These are phyloP conservation scores for Daldinia decipiens DNA, from an alignment of 495 filamentous ascomycete species.

Conservation along the genomic window DNA sequence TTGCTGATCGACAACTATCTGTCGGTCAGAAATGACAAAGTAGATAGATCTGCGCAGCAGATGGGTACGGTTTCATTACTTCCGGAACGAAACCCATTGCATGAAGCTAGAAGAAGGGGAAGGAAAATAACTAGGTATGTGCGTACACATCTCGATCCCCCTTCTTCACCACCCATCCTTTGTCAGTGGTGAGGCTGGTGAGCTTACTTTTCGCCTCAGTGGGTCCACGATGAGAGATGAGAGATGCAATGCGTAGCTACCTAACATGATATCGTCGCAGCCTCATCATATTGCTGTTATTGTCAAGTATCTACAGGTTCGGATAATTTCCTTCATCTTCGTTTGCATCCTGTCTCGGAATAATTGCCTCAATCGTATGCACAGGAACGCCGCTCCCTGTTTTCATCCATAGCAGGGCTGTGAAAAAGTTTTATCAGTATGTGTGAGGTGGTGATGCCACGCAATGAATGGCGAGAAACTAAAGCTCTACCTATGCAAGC, in stretches of 20 bases:
- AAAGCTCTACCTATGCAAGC: neutral
- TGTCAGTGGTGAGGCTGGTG: slow-evolving; percentile 13
- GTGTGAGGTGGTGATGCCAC: neutral
- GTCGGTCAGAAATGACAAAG: slow-evolving; percentile 7
- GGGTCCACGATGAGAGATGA: slow-evolving; percentile 12
- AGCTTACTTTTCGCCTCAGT: slow-evolving; percentile 22
- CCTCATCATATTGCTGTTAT: neutral
- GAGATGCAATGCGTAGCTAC: slow-evolving; percentile 19
- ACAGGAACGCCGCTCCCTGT: neutral
- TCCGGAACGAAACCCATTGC: slow-evolving; percentile 1
- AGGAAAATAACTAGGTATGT: neutral
- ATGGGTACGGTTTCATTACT: slow-evolving; percentile 33
- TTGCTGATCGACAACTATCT: slow-evolving; percentile 25
- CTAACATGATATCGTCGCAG: neutral
- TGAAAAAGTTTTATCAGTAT: neutral
- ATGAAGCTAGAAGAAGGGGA: neutral
- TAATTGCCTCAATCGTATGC: neutral
- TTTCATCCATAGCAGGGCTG: neutral
- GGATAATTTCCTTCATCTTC: neutral
- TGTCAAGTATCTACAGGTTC: neutral
- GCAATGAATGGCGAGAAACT: neutral
- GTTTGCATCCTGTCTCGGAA: neutral
- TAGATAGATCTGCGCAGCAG: slow-evolving; percentile 9
- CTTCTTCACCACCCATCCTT: neutral
- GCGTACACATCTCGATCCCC: neutral